Conservation (phyloP, 768 basidiomycete genomes). For the Chalciporus sphaerocephalus region DNA sequence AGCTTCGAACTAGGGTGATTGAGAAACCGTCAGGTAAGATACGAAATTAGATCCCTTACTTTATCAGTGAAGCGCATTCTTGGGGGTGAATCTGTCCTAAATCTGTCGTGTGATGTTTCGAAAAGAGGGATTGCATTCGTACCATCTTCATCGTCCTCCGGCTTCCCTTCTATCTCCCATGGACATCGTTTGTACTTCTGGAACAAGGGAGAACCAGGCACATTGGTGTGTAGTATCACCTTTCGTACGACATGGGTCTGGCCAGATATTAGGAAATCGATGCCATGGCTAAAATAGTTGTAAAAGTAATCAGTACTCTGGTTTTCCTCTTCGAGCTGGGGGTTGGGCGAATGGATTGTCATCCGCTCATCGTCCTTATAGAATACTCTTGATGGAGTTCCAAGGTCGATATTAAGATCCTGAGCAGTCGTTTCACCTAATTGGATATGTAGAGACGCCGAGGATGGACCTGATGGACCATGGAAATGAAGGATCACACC, state of each 20-base stretch:
- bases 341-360: constrained; percentile 65
- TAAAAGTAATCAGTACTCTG: constrained; percentile 68
- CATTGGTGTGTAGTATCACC: constrained; percentile 83
- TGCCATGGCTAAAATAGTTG: constrained; percentile 89
- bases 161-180: constrained; percentile 79
- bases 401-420: constrained; percentile 74
- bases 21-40: neutral
- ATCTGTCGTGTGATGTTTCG: neutral
- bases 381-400: constrained; percentile 69
- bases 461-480: constrained; percentile 41
- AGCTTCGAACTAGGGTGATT: constrained; percentile 60
- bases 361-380: constrained; percentile 89
- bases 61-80: constrained; percentile 69
- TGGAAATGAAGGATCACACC: constrained; percentile 70
- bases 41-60: constrained; percentile 33
- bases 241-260: constrained; percentile 72
- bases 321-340: constrained; percentile 40
- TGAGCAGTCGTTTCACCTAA: constrained; percentile 79
- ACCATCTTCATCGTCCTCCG: constrained; percentile 85
- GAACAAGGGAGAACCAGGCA: constrained; percentile 84
- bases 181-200: constrained; percentile 89
- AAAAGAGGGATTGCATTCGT: neutral
- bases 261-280: constrained; percentile 81
- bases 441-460: constrained; percentile 49
- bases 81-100: constrained; percentile 62